These are phyloP conservation scores for California macrophylla DNA, from an alignment of 441 rosid species.

Conservation along the genomic window DNA sequence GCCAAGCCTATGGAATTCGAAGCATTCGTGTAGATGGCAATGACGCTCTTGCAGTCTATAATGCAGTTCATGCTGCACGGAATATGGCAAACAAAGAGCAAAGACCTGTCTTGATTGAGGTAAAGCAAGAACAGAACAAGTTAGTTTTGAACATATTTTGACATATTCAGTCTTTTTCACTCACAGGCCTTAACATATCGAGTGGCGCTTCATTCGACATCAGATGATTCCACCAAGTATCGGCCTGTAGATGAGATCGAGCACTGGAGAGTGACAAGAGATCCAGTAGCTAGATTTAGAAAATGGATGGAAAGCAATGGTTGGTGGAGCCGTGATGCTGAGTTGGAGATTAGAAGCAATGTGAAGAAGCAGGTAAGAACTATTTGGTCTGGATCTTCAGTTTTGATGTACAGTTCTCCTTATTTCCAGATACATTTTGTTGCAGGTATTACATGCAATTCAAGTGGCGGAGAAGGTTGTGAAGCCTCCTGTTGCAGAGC, in stretches of 20 bases:
- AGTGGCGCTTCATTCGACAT: conserved; percentile 71
- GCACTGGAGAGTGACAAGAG: conserved; percentile 50
- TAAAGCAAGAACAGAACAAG: conserved; percentile 8
- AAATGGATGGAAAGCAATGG: conserved; percentile 55
- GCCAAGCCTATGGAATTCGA: conserved; percentile 59
- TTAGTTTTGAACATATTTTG: no score
- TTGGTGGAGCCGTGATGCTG: conserved; percentile 62
- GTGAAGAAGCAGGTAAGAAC: conserved; percentile 40
- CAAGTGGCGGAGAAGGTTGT: conserved; percentile 47
- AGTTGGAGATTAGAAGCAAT: conserved; percentile 39
- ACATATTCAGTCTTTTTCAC: background rate
- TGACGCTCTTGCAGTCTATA: conserved; percentile 64
- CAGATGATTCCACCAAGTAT: conserved; percentile 75
- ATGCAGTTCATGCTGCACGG: conserved; percentile 46
- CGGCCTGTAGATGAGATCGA: conserved; percentile 44
- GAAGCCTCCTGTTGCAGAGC: conserved; percentile 43
- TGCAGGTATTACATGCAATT: conserved; percentile 52
- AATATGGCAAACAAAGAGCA: conserved; percentile 47
- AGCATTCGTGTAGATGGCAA: conserved; percentile 76
- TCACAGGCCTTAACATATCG: conserved; percentile 55
- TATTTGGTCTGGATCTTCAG: background rate
- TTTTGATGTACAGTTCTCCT: background rate
- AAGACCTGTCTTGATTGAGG: conserved; percentile 63
- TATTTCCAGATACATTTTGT: no score
- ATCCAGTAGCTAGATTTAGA: conserved; percentile 51